Evolutionary conservation across 257 asterid species (phyloP), one percentile per base, ranked within the genome.

Genomic region (Solanum boliviense): DNA sequence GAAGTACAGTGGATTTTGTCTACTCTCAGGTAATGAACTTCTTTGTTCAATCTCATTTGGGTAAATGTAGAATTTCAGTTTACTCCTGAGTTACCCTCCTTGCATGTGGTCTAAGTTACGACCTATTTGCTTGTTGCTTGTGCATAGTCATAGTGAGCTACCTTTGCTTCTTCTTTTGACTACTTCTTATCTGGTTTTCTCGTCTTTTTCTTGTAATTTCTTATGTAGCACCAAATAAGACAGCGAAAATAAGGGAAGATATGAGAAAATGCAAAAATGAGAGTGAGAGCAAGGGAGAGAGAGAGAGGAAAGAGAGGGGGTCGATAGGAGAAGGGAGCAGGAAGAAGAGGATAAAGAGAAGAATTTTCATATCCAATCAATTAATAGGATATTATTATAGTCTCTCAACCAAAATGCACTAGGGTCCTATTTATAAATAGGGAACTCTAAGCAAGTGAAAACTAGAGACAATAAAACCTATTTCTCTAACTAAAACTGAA

Each of bases 1-100:
- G 98, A 71, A 90, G 94, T 87, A 91, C 98, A 32, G 92, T 83
- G 86, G 93, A 91, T 92, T 94, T 95, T 95, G 93, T 91, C 83
- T 96, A 86, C 82, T 16, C 92, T 86, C 96, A 94, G 99, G 99
- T 96, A 92, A 65, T 89, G 84, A 70, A 79, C 48, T 70, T 75
- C 65, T 86, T 91, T 72, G 60, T 84, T 31, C 88, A 70, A 84
- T 89, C 65, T 86, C 25, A 20, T 9, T 46, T 82, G 44, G 70
- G 34, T 82, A 46, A 46, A 82, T 82, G 70, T 82, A 52, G 7
- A 82, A 29, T 82, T 82, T 31, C 27, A 29, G 29, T 48, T 25
- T 29, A 82, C 70, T 48, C 70, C 25, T 25, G 70, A 48, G 70
- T 82, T 82, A 29, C 86, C 39, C 39, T 48, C 39, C 86, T 31